Conservation (phyloP, 163 green algal genomes). For the Coccomyxa subellipsoidea region DNA sequence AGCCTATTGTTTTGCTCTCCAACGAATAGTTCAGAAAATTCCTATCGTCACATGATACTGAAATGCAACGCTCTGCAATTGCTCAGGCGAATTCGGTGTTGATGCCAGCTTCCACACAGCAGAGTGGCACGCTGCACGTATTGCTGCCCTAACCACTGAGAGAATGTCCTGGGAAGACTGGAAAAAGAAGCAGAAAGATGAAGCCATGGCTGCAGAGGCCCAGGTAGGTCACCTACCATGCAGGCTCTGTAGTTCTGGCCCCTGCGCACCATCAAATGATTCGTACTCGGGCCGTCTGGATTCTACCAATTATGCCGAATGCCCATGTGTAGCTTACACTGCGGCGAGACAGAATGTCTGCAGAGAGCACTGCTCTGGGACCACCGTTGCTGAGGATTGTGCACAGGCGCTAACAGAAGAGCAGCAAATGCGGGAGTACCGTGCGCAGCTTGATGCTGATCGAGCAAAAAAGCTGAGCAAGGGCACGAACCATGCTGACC, state of each 20-base stretch:
- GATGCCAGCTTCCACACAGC: conserved; percentile 58
- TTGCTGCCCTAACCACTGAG: conserved; percentile 32
- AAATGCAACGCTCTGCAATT: too few relatives aligned
- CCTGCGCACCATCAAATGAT: too few relatives aligned
- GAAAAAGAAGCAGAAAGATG: conserved; percentile 40
- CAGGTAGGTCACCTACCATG: not conserved
- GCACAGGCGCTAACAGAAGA: conserved; percentile 13
- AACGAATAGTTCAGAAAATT: too few relatives aligned
- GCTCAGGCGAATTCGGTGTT: conserved; percentile 16
- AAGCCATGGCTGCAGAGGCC: conserved; percentile 13
- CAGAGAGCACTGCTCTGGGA: not conserved
- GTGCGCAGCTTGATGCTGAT: conserved; percentile 31
- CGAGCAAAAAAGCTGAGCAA: conserved; percentile 14
- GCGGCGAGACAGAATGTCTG: not conserved
- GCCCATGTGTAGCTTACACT: too few relatives aligned
- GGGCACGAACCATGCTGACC: conserved; percentile 25
- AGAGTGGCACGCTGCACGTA: conserved; percentile 54
- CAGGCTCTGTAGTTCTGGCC: too few relatives aligned
- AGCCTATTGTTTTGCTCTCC: too few relatives aligned
- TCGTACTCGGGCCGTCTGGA: too few relatives aligned
- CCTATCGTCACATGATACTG: too few relatives aligned
- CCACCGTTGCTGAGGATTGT: not conserved
- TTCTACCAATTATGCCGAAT: too few relatives aligned
- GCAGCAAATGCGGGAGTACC: conserved; percentile 23
- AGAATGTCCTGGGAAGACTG: conserved; percentile 40